Evolutionary conservation across 2,329 filamentous ascomycete genomes (phyloP).

Genomic region (Aspergillus piperis): DNA sequence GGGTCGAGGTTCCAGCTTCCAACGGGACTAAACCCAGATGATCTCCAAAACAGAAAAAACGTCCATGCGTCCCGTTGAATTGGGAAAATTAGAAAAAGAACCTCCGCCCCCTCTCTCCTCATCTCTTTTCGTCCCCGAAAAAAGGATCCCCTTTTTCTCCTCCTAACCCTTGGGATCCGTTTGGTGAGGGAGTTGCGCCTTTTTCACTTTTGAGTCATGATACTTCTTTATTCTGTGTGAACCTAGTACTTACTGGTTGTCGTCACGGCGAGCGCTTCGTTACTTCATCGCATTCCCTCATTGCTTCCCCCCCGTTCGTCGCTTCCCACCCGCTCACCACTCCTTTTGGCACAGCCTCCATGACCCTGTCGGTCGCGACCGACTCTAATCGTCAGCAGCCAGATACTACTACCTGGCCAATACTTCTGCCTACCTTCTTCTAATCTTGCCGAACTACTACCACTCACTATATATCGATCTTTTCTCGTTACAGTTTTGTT

Average conservation of each 20-base stretch:
- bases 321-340: constrained; percentile 7
- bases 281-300: constrained; percentile 4
- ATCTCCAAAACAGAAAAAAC: constrained; percentile 13
- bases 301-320: background rate
- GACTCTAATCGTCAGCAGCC: constrained; percentile 1
- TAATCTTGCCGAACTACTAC: constrained; percentile 8
- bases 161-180: background rate
- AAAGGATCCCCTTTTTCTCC: constrained; percentile 5
- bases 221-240: background rate
- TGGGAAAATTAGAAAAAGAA: constrained; percentile 6
- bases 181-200: background rate
- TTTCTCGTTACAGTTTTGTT: background rate
- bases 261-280: background rate
- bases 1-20: background rate
- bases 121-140: background rate
- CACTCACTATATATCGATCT: constrained; percentile 21
- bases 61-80: constrained; percentile 13
- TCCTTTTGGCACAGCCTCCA: constrained; percentile 15
- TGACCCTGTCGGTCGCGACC: constrained; percentile 6
- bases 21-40: constrained; percentile 13
- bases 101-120: constrained; percentile 1
- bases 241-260: background rate
- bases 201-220: background rate
- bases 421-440: constrained; percentile 19
- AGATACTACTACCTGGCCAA: constrained; percentile 7